Conservation (phyloP, 2,329 filamentous ascomycete genomes). For the Monosporascus sp. region DNA sequence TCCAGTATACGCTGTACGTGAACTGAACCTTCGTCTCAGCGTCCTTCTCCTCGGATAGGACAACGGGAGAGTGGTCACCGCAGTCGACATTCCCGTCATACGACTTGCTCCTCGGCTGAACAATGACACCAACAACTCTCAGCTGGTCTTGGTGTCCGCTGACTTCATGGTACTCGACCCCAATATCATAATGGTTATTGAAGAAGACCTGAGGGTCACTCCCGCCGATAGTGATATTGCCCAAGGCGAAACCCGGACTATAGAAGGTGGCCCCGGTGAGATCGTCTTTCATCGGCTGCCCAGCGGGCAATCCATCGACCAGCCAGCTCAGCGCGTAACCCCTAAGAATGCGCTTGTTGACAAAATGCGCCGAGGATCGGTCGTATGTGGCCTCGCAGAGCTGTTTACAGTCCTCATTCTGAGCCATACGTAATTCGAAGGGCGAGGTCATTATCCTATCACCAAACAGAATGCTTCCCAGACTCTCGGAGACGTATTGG, state of each 20-base stretch:
- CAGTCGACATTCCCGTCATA: slow-evolving; percentile 58
- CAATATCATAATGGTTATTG: slow-evolving; percentile 95
- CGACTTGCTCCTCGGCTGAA: slow-evolving; percentile 72
- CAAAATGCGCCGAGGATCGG: slow-evolving; percentile 64
- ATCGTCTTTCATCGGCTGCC: slow-evolving; percentile 73
- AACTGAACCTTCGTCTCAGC: slow-evolving; percentile 64
- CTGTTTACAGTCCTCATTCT: slow-evolving; percentile 81
- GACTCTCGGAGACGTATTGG: slow-evolving; percentile 75
- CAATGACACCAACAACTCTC: slow-evolving; percentile 86
- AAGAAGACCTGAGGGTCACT: slow-evolving; percentile 56
- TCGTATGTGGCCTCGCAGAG: slow-evolving; percentile 67
- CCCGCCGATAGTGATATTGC: slow-evolving; percentile 39
- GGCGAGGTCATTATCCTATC: slow-evolving; percentile 97
- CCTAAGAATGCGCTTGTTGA: slow-evolving; percentile 75
- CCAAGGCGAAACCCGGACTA: slow-evolving; percentile 84
- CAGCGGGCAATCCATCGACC: slow-evolving; percentile 88
- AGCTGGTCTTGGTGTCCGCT: slow-evolving; percentile 61
- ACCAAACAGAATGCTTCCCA: slow-evolving; percentile 95
- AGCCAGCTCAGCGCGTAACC: slow-evolving; percentile 95
- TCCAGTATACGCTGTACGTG: slow-evolving; percentile 92
- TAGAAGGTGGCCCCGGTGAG: slow-evolving; percentile 77
- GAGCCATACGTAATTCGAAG: slow-evolving; percentile 79
- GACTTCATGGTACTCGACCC: slow-evolving; percentile 86
- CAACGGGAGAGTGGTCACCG: slow-evolving; percentile 49
- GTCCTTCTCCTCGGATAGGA: slow-evolving; percentile 57